A percentile compares a stretch with the other conserved stretches of the same genome.
Evolutionary conservation across 2,329 filamentous ascomycete genomes (phyloP).

Genomic region (Aspergillus flavus): DNA sequence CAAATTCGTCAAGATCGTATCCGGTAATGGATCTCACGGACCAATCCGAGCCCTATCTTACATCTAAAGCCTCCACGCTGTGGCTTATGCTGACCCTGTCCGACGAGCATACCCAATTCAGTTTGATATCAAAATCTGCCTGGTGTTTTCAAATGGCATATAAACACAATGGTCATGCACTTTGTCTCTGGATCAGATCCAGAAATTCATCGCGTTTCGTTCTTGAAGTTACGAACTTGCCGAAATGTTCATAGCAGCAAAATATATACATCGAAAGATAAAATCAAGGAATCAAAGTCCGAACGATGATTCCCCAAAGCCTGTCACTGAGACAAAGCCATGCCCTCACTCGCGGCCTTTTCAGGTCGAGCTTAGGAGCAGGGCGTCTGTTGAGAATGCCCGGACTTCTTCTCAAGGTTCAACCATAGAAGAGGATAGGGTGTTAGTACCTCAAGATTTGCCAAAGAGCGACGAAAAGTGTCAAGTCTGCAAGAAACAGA

Average conservation of each 20-base stretch:
- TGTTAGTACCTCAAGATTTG: neutral
- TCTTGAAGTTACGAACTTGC: too few relatives aligned
- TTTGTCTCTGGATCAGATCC: neutral
- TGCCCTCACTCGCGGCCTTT: constrained; percentile 14
- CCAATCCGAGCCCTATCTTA: neutral
- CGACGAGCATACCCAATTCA: neutral
- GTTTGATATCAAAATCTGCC: neutral
- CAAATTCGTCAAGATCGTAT: constrained; percentile 3
- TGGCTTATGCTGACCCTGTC: neutral
- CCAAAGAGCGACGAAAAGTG: constrained; percentile 9
- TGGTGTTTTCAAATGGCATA: neutral
- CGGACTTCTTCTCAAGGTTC: neutral
- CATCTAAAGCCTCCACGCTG: neutral
- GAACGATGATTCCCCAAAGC: neutral
- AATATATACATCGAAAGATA: constrained; percentile 4
- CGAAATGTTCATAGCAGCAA: constrained; percentile 4
- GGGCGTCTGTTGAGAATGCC: neutral
- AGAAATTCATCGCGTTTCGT: neutral
- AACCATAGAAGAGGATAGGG: neutral
- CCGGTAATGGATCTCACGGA: neutral
- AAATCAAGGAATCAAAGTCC: neutral
- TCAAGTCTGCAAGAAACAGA: constrained; percentile 34
- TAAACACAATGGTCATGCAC: neutral
- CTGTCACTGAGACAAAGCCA: neutral
- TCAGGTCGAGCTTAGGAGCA: neutral